These are phyloP conservation scores for Leccinum truebloodii DNA, from an alignment of 768 basidiomycete species.

Conservation along the genomic window DNA sequence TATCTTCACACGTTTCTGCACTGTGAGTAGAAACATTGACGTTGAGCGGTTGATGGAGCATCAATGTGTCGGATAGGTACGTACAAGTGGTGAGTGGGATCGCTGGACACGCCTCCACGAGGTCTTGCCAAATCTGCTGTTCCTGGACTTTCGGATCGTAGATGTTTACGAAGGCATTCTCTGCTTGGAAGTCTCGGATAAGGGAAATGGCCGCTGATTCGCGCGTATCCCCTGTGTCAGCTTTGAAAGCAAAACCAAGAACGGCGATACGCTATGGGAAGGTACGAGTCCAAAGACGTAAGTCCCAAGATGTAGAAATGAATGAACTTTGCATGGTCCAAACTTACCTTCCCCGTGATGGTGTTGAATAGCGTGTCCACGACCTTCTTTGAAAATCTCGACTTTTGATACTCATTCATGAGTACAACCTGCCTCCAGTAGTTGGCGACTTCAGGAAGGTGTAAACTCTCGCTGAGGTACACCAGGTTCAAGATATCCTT, in stretches of 20 bases:
- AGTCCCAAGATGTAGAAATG: constrained; percentile 11
- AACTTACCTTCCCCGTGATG: constrained; percentile 86
- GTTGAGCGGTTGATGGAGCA: neutral
- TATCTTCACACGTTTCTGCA: constrained; percentile 88
- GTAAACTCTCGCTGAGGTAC: constrained; percentile 91
- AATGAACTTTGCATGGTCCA: neutral
- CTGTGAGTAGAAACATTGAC: constrained; percentile 37
- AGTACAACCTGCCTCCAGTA: constrained; percentile 98
- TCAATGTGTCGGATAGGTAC: constrained; percentile 27
- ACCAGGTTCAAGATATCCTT: constrained; percentile 99
- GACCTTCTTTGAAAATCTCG: constrained; percentile 91
- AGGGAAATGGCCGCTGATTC: constrained; percentile 96
- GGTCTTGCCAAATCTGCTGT: constrained; percentile 84
- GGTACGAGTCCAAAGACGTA: constrained; percentile 5
- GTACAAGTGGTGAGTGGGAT: constrained; percentile 65
- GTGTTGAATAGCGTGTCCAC: constrained; percentile 99
- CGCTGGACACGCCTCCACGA: constrained; percentile 66
- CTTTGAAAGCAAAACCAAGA: constrained; percentile 98
- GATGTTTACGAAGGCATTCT: constrained; percentile 82
- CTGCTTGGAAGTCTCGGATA: constrained; percentile 89
- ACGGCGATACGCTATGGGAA: constrained; percentile 80
- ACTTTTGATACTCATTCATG: constrained; percentile 99
- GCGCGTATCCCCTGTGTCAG: constrained; percentile 98
- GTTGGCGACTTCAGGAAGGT: constrained; percentile 94
- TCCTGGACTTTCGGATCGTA: constrained; percentile 92